Evolutionary conservation across 345 rosid species (phyloP).

Genomic region (Populus ilicifolia): DNA sequence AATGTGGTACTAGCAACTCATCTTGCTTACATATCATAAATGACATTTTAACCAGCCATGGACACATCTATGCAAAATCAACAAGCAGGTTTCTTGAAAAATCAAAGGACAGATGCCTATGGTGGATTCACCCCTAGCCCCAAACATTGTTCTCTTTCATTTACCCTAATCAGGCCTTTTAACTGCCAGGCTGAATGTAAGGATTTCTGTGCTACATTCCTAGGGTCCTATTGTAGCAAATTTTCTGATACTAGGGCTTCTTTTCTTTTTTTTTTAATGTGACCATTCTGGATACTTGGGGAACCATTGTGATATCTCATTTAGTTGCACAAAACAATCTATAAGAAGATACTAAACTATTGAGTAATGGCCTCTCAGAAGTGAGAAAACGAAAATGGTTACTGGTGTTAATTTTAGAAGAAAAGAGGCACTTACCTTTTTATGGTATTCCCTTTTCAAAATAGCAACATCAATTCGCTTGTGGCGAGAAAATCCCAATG

Average conservation of each 20-base stretch:
- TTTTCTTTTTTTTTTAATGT: not conserved
- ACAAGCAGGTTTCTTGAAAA: not conserved
- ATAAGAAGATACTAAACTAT: not conserved
- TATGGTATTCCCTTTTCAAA: constrained; percentile 83
- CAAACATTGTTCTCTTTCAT: not conserved
- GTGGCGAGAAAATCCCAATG: constrained; percentile 72
- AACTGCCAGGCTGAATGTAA: not conserved
- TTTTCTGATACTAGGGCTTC: not conserved
- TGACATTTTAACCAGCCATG: not conserved
- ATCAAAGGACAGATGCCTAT: not conserved
- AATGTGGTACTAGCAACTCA: not conserved
- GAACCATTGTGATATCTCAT: not conserved
- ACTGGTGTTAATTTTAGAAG: not conserved
- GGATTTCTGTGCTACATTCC: not conserved
- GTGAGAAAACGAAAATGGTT: not conserved
- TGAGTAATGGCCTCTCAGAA: not conserved
- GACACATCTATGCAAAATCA: not conserved
- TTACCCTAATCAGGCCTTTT: not conserved
- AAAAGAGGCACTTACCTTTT: constrained; percentile 56
- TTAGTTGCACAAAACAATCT: not conserved
- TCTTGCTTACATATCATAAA: no score
- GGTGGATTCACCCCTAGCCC: not conserved
- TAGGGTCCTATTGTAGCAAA: not conserved
- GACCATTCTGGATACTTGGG: not conserved
- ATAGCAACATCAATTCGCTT: constrained; percentile 52